Base-by-base conservation (phyloP, 2,329 filamentous ascomycete genomes). In the Botryotinia narcissicola region DNA sequence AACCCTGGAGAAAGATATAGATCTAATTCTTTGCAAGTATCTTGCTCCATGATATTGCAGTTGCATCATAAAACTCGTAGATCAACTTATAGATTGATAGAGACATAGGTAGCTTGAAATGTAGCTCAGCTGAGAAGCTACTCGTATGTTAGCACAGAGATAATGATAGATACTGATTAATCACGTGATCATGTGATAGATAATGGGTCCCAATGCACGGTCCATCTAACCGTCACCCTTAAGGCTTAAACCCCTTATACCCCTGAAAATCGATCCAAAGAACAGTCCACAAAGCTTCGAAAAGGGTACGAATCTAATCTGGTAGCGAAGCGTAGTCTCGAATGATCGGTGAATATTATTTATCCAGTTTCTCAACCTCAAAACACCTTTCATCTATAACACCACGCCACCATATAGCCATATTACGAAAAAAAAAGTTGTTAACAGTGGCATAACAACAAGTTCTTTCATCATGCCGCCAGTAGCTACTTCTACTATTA, bases 401-500 rank as follows among this genome's bases (percentile, higher is more conserved):
- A 54, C 32, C 64, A 40, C 40, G 22, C 59, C 59, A 66, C n/a
- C n/a, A 66, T 16, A 64, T 16, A n/a, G 9, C 44, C 22, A 64
- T 32, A 48, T 63, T 12, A 42, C 40, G 10, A 40, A 12, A 66
- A 54, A 66, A 42, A 40, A 20, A 7, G 29, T 54, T 42, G 60
- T 40, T 37, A 16, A 62, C 25, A 62, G 48, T 54, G 37, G 29
- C 40, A 59, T 32, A 20, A 59, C 48, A 59, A 4, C 40, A 54
- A n/a, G 20, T 54, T 8, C 1, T 6, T n/a, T 54, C 66, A 70
- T 32, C 54, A 73, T 73, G 71, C 71, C 66, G 20, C 57, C 71
- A 20, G 64, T 46, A 35, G 71, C 66, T 8, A 70, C 71, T 62
- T 70, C 71, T 44, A 73, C 71, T 6, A 44, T 63, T 16, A 73